Conservation (phyloP, 768 basidiomycete species). For the Lentinula lateritia region DNA sequence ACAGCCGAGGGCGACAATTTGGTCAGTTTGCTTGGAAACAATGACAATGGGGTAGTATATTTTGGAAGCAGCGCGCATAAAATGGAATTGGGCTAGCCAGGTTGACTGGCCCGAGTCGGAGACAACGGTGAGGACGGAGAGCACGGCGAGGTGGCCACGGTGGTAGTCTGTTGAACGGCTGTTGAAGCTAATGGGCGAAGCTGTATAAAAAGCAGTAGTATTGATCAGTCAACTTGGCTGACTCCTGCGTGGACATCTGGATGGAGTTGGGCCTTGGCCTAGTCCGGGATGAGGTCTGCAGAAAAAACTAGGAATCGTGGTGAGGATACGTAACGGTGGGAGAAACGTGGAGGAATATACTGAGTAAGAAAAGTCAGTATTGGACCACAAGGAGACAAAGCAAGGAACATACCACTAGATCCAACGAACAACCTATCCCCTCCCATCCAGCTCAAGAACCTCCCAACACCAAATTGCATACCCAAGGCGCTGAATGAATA, state of each 20-base stretch:
- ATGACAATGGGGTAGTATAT: constrained; percentile 89
- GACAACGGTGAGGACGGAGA: constrained; percentile 66
- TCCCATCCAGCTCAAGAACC: no score
- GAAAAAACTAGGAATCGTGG: constrained; percentile 56
- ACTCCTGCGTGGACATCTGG: constrained; percentile 59
- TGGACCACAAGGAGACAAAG: no score
- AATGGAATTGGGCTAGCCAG: constrained; percentile 67
- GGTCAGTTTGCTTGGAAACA: constrained; percentile 65
- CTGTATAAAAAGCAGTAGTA: constrained; percentile 31
- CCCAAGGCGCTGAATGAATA: constrained; percentile 13
- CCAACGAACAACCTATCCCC: no score
- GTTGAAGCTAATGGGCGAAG: constrained; percentile 74
- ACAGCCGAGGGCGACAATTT: constrained; percentile 77
- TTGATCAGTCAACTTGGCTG: no score
- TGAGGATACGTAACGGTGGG: no score
- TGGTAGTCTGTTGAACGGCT: constrained; percentile 61
- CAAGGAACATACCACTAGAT: no score
- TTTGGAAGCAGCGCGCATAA: constrained; percentile 41
- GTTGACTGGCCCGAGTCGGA: constrained; percentile 60
- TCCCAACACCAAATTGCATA: constrained; percentile 32
- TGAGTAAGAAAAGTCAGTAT: no score
- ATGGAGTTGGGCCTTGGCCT: constrained; percentile 56
- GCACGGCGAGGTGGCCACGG: constrained; percentile 77
- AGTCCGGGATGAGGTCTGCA: constrained; percentile 59
- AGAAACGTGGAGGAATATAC: no score